Evolutionary conservation across 2,329 filamentous ascomycete species (phyloP), one percentile per base, ranked within the genome.

Genomic region (Scopulariopsis brevicaulis): DNA sequence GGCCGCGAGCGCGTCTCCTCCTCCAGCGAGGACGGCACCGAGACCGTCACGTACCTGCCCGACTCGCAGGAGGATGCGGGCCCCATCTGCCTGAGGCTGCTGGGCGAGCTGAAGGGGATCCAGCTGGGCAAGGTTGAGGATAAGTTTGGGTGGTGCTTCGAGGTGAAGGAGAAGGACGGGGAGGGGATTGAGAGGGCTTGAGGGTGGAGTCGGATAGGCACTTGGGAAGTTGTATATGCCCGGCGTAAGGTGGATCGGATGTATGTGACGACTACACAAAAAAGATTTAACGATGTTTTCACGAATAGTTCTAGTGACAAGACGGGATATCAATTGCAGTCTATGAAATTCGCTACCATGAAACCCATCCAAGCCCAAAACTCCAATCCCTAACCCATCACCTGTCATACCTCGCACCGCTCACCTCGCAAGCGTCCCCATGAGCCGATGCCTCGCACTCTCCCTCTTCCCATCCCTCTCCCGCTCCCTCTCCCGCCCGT

Each of bases 121-220:
- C 93, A 97, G 76, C 79, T 83, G 43, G 92, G 92, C 32, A 89
- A 87, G 71, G 75, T 87, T 50, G 76, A 87, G 69, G 93, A 97
- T 69, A 73, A 76, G 59, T 89, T 92, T 67, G 84, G 83, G 4
- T 96, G 91, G 92, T 80, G 81, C 54, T 68, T 73, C 55, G 65
- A 69, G 8, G 75, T 85, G 8, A 67, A 65, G 8, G 73, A 72
- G 55, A 71, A 70, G 57, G 78, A 84, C 60, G 69, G 71, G 7
- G 73, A 76, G 60, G 72, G 24, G 28, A 50, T 56, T 22, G 28
- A 50, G 55, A 55, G 50, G 43, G 46, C 46, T 11, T 50, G 20
- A 50, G 46, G 46, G 2, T 50, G n/a, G 20, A 54, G 34, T n/a
- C 14, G 24, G 15, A 53, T 53, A n/a, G 43, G 43, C 43, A 8